Conservation (phyloP, 2,329 filamentous ascomycete genomes). For the Rutstroemia sydowiana region DNA sequence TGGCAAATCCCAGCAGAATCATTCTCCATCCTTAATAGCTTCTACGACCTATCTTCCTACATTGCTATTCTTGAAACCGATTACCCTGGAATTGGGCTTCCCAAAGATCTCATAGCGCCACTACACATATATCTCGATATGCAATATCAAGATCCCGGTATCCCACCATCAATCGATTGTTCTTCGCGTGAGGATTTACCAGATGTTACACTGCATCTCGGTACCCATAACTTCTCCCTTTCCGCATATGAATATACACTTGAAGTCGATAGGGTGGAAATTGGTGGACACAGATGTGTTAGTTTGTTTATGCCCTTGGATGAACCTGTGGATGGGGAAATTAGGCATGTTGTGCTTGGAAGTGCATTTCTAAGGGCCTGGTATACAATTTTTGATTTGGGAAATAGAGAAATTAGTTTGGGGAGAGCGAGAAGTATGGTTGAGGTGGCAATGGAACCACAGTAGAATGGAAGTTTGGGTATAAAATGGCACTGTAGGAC, state of each 20-base stretch:
- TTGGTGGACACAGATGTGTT: conserved; percentile 10
- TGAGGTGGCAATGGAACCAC: no score
- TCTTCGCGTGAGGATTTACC: neutral
- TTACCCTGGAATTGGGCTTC: neutral
- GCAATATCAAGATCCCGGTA: neutral
- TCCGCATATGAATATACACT: conserved; percentile 11
- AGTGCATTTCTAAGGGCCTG: conserved; percentile 12
- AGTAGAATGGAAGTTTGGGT: no score
- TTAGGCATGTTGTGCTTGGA: conserved; percentile 11
- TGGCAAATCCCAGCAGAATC: neutral
- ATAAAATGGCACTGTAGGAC: no score
- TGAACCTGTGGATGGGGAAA: neutral
- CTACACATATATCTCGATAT: neutral
- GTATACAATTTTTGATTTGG: conserved; percentile 11
- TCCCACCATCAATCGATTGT: neutral
- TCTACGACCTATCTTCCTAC: neutral
- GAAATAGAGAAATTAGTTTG: conserved; percentile 10
- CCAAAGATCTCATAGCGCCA: neutral
- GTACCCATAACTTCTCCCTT: neutral
- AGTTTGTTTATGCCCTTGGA: conserved; percentile 9
- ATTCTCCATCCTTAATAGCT: neutral
- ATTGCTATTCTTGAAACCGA: neutral
- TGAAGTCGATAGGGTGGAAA: conserved; percentile 6
- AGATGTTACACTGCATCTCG: neutral
- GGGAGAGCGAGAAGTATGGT: neutral